Evolutionary conservation across 768 basidiomycete genomes (phyloP), one percentile per base, ranked within the genome.

Genomic region (Ramaria sp.): DNA sequence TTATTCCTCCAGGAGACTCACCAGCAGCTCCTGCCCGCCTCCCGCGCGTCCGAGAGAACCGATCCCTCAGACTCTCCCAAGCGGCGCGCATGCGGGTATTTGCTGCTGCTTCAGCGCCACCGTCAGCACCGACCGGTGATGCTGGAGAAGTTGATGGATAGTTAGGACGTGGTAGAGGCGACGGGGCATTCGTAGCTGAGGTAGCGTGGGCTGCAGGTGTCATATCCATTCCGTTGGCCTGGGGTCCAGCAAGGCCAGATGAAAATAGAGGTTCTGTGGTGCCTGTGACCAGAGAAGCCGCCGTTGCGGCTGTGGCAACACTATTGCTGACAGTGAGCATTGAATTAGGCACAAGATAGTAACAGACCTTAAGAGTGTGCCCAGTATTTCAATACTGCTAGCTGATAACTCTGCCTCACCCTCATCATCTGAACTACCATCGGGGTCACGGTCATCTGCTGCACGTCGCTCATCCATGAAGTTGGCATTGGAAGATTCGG

Each of bases 221-320:
- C 60, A 16, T 58, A 43, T 38, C 55, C 9, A 22, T 43, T 16
- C 55, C 60, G 30, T 38, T 49, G 75, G 67, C 12, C 42, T 56
- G 22, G 55, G 58, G 22, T 58, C 59, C 24, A 28, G 76, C 69
- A 50, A 82, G 71, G 42, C 77, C 73, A 22, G 82, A 74, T 36
- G 78, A 74, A 53, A 84, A 74, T 42, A 87, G 76, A 10, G 80
- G 75, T 48, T 83, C 78, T 3, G 81, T 78, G 22, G 81, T 78
- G 34, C 85, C 85, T 1, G 83, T 82, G n/a, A 88, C 73, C 27
- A 88, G 74, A 3, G 89, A 91, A 7, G 86, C 87, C 1, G 89
- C 88, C 1, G 88, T 90, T n/a, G 89, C 89, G 9, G 89, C 86
- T n/a, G 89, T 88, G 3, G 89, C 89, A 30, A 91, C 89, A 61